These are phyloP conservation scores for Neurospora sp. DNA, from an alignment of 495 filamentous ascomycete species.

Conservation along the genomic window DNA sequence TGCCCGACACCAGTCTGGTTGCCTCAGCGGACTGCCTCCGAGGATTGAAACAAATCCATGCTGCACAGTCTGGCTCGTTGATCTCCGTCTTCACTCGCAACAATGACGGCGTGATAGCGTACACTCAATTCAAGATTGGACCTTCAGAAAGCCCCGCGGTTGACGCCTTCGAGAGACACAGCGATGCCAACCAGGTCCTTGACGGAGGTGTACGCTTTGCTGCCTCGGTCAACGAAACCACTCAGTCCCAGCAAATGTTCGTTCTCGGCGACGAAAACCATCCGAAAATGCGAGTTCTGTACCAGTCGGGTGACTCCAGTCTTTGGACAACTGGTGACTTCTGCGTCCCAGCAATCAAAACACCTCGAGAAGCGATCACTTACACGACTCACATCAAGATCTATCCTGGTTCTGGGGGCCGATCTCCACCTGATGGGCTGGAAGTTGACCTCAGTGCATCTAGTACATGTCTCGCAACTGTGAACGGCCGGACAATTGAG, in stretches of 20 bases:
- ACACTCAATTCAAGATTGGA: background rate
- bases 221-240: background rate
- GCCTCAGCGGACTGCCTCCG: background rate
- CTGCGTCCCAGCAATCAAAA: background rate
- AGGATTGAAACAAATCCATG: background rate
- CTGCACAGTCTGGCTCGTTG: background rate
- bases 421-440: background rate
- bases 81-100: background rate
- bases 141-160: background rate
- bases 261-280: background rate
- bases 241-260: background rate
- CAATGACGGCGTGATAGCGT: background rate
- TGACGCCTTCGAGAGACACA: background rate
- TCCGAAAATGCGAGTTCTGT: background rate
- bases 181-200: background rate
- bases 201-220: background rate
- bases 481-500: background rate
- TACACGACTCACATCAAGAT: background rate
- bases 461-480: background rate
- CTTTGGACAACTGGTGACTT: background rate
- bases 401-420: background rate
- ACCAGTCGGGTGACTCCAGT: background rate
- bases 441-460: background rate
- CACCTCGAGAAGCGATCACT: background rate
- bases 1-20: background rate